Conservation (phyloP, 2,329 filamentous ascomycete genomes). For the Amauroascus verrucosus region DNA sequence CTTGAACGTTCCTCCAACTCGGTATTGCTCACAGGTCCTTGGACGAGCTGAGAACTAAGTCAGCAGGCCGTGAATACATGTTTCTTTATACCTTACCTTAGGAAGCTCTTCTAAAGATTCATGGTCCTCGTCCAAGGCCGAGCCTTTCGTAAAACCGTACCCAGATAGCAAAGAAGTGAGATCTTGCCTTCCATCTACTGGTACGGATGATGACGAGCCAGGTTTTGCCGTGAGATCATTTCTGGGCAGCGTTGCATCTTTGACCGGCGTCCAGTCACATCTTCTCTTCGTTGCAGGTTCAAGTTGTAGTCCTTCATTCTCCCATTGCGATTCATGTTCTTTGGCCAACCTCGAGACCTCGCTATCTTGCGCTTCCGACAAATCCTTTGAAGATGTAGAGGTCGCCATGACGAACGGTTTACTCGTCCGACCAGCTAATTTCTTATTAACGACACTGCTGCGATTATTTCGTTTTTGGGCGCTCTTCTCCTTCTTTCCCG, state of each 20-base stretch:
- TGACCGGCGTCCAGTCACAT: slow-evolving; percentile 58
- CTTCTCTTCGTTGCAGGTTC: slow-evolving; percentile 46
- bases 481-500: slow-evolving; percentile 17
- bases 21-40: neutral
- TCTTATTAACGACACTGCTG: slow-evolving; percentile 25
- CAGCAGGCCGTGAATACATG: neutral
- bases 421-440: slow-evolving; percentile 28
- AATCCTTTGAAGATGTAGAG: slow-evolving; percentile 6
- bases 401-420: slow-evolving; percentile 22
- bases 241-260: slow-evolving; percentile 28
- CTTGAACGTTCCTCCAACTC: neutral
- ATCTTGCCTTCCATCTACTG: slow-evolving; percentile 3
- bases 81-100: slow-evolving; percentile 23
- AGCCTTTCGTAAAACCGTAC: slow-evolving; percentile 31
- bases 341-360: neutral
- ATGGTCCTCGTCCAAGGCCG: slow-evolving; percentile 13
- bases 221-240: slow-evolving; percentile 16
- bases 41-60: neutral
- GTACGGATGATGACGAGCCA: slow-evolving; percentile 1
- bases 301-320: slow-evolving; percentile 18
- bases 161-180: slow-evolving; percentile 32
- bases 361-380: neutral
- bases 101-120: slow-evolving; percentile 16
- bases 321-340: neutral
- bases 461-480: slow-evolving; percentile 20